Evolutionary conservation across 129 eudicot genomes (phyloP), one percentile per base, ranked within the genome.

Genomic region (Arctium lappa): DNA sequence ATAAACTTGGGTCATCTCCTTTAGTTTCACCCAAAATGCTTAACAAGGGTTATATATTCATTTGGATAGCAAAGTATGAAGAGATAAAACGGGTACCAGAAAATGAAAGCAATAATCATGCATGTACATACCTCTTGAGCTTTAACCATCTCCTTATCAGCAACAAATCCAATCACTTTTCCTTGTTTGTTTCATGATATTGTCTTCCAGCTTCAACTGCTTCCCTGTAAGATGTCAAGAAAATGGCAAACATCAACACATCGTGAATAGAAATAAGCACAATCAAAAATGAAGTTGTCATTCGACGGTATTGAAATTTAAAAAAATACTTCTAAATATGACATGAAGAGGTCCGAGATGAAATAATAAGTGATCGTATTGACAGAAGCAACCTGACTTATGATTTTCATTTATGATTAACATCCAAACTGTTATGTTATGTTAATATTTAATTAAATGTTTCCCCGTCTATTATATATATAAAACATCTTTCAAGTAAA

Each of bases 131-230:
- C 85, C 80, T 66, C 44, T 63, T 34, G 72, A 37, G 73, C 10
- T 63, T 78, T 22, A 73, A 63, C 73, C 1, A 11, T 77, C 31
- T 77, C 6, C 73, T 13, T 4, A 44, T 77, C 34, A 9, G 31
- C 16, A 78, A 33, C 1, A 31, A 31, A 78, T 37, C 66, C 60
- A 16, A 82, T 74, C 60, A 81, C 22, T 83, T 82, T 79, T 86
- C 77, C 78, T 85, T 74, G 50, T 87, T 84, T 2, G 46, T 77
- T 16, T 78, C 85, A 44, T 94, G 95, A 84, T 83, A 90, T 68
- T 89, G 79, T 84, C 92, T 89, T 70, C 98, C 98, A 42, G 98
- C 97, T 3, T 92, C 98, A 79, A 94, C 91, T 30, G 98, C 92
- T 86, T 94, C 98, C 86, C 97, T 93, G 94, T 76, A 82, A 69